Conservation (phyloP, 192 early-diverging fungal genomes). For the Linnemannia exigua region DNA sequence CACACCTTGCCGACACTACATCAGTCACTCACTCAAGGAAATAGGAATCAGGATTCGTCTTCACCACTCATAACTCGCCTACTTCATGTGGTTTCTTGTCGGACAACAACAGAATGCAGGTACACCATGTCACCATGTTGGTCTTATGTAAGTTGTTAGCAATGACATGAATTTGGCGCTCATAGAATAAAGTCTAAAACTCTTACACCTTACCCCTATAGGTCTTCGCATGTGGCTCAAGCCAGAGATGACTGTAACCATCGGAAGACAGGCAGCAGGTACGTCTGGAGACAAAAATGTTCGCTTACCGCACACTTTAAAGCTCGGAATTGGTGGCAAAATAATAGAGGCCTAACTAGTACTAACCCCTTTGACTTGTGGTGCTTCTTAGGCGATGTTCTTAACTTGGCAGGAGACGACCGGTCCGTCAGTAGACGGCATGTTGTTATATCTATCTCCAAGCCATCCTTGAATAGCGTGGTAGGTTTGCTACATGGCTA, state of each 20-base stretch:
- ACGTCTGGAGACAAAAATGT: background rate
- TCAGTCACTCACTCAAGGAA: background rate
- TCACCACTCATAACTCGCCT: background rate
- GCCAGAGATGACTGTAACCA: constrained; percentile 43
- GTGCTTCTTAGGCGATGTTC: constrained; percentile 21
- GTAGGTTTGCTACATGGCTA: constrained; percentile 4
- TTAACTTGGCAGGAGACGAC: constrained; percentile 23
- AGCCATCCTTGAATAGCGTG: constrained; percentile 37
- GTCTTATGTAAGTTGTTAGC: background rate
- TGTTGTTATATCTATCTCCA: constrained; percentile 23
- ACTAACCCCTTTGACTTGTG: background rate
- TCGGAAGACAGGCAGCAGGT: constrained; percentile 32
- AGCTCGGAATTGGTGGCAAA: background rate
- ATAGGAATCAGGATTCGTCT: background rate
- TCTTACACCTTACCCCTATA: background rate
- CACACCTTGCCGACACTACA: background rate
- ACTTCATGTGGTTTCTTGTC: constrained; percentile 46
- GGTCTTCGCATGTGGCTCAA: constrained; percentile 51
- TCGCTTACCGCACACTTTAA: background rate
- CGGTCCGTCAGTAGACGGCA: constrained; percentile 40
- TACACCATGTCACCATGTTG: background rate
- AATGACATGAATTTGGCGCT: too few relatives aligned
- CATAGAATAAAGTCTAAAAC: background rate
- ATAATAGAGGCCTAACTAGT: background rate
- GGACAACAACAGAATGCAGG: constrained; percentile 34